Evolutionary conservation across 2,329 filamentous ascomycete genomes (phyloP).

Genomic region (Gnomoniopsis smithogilvyi): DNA sequence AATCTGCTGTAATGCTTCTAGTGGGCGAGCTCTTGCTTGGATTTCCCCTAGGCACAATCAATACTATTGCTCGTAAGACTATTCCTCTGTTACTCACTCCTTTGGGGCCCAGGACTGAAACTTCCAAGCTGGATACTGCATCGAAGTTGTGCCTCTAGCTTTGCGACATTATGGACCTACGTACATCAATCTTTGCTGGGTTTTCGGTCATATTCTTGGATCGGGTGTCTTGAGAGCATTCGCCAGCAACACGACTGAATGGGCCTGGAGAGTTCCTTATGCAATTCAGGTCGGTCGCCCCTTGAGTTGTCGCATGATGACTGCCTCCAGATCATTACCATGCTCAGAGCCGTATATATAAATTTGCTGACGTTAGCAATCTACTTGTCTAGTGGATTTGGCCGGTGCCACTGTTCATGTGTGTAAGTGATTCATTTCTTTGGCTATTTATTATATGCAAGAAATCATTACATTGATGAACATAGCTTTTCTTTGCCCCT

Average conservation of each 20-base stretch:
- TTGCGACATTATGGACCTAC: constrained; percentile 5
- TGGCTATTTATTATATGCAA: not conserved
- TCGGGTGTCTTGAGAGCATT: not conserved
- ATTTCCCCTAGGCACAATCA: not conserved
- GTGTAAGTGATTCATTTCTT: not conserved
- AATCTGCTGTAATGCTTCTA: not conserved
- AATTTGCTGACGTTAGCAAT: not conserved
- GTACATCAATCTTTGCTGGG: constrained; percentile 3
- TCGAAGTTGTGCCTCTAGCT: not conserved
- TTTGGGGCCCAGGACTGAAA: not conserved
- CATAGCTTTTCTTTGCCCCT: constrained; percentile 37
- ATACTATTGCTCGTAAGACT: constrained; percentile 3
- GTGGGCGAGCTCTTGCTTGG: constrained; percentile 1
- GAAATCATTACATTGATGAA: not conserved
- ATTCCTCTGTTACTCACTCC: too few species aligned
- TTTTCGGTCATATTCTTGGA: constrained; percentile 1
- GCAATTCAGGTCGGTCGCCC: not conserved
- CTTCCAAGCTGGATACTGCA: not conserved
- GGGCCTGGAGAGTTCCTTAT: constrained; percentile 2
- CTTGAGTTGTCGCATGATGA: not conserved
- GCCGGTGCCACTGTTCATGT: constrained; percentile 33
- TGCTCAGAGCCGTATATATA: constrained; percentile 20
- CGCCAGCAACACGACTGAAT: not conserved
- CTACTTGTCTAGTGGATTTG: constrained; percentile 40
- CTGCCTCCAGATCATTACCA: constrained; percentile 25